Evolutionary conservation across 116 monocot genomes (phyloP), one percentile per base, ranked within the genome.

Genomic region (Cymodocea nodosa): DNA sequence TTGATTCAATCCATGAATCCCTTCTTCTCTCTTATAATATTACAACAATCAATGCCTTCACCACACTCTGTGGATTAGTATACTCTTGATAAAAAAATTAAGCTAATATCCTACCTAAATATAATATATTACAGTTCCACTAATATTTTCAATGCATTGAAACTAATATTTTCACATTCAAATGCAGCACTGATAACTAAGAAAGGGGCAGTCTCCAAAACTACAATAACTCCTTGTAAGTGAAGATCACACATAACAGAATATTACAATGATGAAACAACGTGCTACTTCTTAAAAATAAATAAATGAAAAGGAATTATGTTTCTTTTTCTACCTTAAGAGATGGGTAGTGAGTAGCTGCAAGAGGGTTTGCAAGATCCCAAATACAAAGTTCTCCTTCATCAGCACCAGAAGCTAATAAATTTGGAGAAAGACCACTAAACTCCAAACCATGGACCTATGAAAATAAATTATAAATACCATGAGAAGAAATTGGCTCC

Each of bases 401-500:
- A 69, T 97, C 97, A 70, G 91, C 97, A 51, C 97, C 97, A 67
- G 97, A 97, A 65, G 88, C 91, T 65, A 97, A 87, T 40, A 87
- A 44, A 66, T 97, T 88, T 52, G 97, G 82, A 59, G 85, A 72
- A 58, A 70, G 70, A 23, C 56, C 48, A 55, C 71, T 75, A 59
- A 97, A 97, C 65, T 97, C 97, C 76, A 97, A 72, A 35, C 97
- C 97, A 40, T 83, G 77, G 50, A 97, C 97, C 97, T 76, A 50
- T 35, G 20, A 2, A 18, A 59, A 4, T 36, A 40, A 35, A 14
- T 5, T 39, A 34, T 2, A 15, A 35, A 7, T 50, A 34, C 4
- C 34, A 23, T 23, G 37, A 68, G 48, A 57, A 34, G 22, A 68
- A 56, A 53, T 18, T 3, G 15, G 15, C 2, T 58, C 11, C 1